Evolutionary conservation across 495 filamentous ascomycete genomes (phyloP), one percentile per base, ranked within the genome.

Genomic region (Tetracladium setigerum): DNA sequence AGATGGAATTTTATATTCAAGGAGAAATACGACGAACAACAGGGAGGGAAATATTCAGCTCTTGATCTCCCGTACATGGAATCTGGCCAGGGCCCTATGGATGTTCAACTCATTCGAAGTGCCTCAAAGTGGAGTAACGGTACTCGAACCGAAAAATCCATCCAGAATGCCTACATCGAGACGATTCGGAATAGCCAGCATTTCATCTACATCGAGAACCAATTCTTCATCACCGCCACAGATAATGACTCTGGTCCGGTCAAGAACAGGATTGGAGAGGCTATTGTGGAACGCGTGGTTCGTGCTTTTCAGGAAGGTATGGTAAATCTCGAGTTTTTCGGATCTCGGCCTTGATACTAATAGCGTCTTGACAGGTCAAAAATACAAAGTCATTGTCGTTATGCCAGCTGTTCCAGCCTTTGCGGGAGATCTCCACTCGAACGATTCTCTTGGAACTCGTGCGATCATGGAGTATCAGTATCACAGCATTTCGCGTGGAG

Each of bases 381-480:
- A 82, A 45, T 97, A 86, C 69, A 87, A 88, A 59, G 78, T 95
- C 41, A 75, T 95, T 32, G 79, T 97, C 19, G 67, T 88, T 44
- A 95, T 97, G 59, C 91, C 91, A 0, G 81, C 87, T 2, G 79
- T 97, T 2, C 91, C 91, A 3, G 91, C 76, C 14, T 97, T 97
- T 57, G 89, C 90, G 2, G 91, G 91, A 15, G 90, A 97, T 58
- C 66, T 97, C 35, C 71, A 82, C 39, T 79, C 79, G 11, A 86
- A 95, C 13, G 83, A 80, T 5, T 81, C 82, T 35, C 77, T 95
- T 2, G 86, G 87, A 7, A 95, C 91, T 10, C 76, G 91, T 1
- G 90, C 90, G 0, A 95, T 97, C 62, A 95, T 97, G 88, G 88
- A 95, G 62, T 95, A 86, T 68, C 87, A 91, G 60, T 91, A 95